phyloP scores from a whole-genome alignment of 176 grass and related monocot genomes.

The Ensete ventricosum region DNA sequence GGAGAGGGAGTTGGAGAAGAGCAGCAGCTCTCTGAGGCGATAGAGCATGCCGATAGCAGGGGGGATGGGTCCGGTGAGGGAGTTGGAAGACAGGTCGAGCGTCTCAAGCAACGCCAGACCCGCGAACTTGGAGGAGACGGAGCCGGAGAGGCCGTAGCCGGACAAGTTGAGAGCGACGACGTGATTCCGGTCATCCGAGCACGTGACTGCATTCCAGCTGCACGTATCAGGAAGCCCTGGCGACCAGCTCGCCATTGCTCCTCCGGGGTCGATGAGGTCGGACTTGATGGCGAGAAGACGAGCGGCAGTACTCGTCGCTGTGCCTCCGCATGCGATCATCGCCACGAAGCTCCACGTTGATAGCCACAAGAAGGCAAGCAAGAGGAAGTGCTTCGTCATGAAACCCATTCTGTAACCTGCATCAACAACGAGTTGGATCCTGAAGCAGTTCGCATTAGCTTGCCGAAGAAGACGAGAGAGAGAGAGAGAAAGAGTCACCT shows the following conservation, averaged over 20 bases:
- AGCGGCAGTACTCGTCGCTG: constrained; percentile 21
- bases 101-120: constrained; percentile 41
- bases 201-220: constrained; percentile 59
- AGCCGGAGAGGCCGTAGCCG: constrained; percentile 38
- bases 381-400: constrained; percentile 16
- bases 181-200: constrained; percentile 22
- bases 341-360: constrained; percentile 13
- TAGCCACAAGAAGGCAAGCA: constrained; percentile 25
- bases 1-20: constrained; percentile 76
- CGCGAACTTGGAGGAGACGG: constrained; percentile 43
- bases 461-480: too few relatives aligned
- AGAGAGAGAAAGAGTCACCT: too few relatives aligned
- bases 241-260: constrained; percentile 56
- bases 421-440: not conserved
- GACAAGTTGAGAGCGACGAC: constrained; percentile 72
- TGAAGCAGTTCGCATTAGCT: too few relatives aligned
- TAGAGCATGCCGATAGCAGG: constrained; percentile 46
- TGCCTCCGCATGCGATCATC: constrained; percentile 24
- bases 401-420: constrained; percentile 23
- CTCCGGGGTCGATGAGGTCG: constrained; percentile 33
- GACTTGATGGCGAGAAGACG: constrained; percentile 58
- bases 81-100: constrained; percentile 82
- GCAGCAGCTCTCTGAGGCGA: constrained; percentile 54
- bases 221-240: constrained; percentile 33
- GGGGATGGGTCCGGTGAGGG: constrained; percentile 54